Base-by-base conservation (phyloP, 768 basidiomycete species). In the Lentinula sp. region DNA sequence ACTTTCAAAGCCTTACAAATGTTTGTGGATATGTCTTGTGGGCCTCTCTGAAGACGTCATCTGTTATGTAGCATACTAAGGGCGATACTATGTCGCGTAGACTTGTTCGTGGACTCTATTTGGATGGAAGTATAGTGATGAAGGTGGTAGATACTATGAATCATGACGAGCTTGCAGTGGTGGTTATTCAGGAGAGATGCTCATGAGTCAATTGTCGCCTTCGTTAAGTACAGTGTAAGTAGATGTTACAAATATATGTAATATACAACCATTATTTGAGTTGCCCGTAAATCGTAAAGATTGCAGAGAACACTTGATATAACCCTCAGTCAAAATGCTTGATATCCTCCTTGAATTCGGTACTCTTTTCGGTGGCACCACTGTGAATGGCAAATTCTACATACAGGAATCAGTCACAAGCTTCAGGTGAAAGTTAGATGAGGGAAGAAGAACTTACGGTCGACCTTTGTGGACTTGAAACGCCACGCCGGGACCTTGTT, bases 401-500 rank as follows among this genome's bases (percentile, higher is more conserved):
- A 11, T 10, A 35, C 9, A 34, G 2, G 8, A 4, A 21, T 52
- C 11, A 18, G 31, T 35, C 37, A 13, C 37, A 5, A 39, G 5
- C 37, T 39, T 28, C 37, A 13, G 3, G n/a, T 3, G 11, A 8
- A 52, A 34, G 11, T 9, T 31, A 10, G 5, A 34, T 16, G 5
- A 15, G n/a, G n/a, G n/a, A 9, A 23, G 8, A 16, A 46, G 31
- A 54, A 4, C 67, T 43, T 46, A 68, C 67, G 67, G 46, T 68
- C 65, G 51, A 66, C 67, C 56, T 66, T 65, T 3, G 65, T 53
- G 15, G 35, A 54, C 23, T 50, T 61, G 60, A 68, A 68, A 2
- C 65, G 60, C 67, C 67, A 68, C 48, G 67, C 67, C 3, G 67
- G 61, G 13, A 68, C 63, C 39, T 61, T 61, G 32, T 66, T 66